Base-by-base conservation (phyloP, 148 eudicot species). In the Vaccinium myrtillus region DNA sequence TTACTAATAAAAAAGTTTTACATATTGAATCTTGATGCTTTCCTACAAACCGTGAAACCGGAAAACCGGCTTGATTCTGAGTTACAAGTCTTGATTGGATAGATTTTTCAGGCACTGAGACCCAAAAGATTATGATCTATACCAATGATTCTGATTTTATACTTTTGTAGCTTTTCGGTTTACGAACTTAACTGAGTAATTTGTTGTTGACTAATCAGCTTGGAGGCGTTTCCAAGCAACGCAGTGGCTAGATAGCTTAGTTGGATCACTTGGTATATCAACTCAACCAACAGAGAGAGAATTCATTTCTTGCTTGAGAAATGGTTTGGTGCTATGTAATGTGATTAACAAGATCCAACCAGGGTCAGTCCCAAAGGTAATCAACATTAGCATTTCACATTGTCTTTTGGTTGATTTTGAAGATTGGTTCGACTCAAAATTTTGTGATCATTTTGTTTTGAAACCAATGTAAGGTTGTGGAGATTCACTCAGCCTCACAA, bases 221-320 rank as follows among this genome's bases (percentile, higher is more conserved):
- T 83, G 90, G 87, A 94, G 98, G 86, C 88, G 98, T 88, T 89
- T 79, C 85, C 91, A 91, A 86, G 98, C 99, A 51, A 91, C 90
- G 19, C 89, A 91, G 65, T 97, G 98, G 98, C 90, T 97, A 2
- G 90, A 97, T 67, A 84, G 89, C 87, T 83, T 92, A 9, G 94
- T 93, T 32, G 98, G 99, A 50, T 94, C 95, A 16, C 88, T 97
- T 13, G 91, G 90, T 1, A 86, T 94, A 82, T 77, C 92, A 0
- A 79, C 74, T 82, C 91, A 93, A 67, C 95, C 98, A 1, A 85
- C 98, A 25, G 99, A 95, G 85, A 88, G 81, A 63, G 93, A 95
- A 69, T 95, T 97, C 90, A 90, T 97, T 90, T 92, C 96, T 90
- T 93, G 94, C 94, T 92, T 97, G 90, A 95, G 98, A 93, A 97